Conservation (phyloP, 2,329 filamentous ascomycete species). For the Apiospora marii region DNA sequence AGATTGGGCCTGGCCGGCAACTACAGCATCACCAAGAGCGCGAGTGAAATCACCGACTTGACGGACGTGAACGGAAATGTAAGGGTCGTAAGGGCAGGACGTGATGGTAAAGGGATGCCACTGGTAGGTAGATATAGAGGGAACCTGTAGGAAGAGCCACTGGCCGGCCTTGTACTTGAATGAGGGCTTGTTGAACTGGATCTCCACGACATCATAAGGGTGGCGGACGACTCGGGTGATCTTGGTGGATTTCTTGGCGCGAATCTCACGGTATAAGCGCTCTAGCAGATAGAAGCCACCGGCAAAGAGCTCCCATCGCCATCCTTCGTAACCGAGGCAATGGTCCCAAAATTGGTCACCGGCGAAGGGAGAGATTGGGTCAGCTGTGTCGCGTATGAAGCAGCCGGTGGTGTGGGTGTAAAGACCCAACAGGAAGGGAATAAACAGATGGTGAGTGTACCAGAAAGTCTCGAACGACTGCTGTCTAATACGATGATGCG, state of each 20-base stretch:
- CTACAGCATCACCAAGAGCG: constrained; percentile 91
- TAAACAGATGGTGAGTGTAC: constrained; percentile 99
- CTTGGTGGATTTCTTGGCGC: constrained; percentile 81
- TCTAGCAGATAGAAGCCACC: constrained; percentile 88
- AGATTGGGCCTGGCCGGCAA: constrained; percentile 84
- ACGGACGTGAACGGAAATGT: constrained; percentile 92
- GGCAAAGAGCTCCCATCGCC: constrained; percentile 93
- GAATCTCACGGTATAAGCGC: constrained; percentile 89
- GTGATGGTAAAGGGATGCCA: constrained; percentile 99
- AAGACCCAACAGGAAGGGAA: constrained; percentile 90
- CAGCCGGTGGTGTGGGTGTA: constrained; percentile 97
- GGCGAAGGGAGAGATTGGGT: constrained; percentile 83
- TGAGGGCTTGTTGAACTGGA: constrained; percentile 94
- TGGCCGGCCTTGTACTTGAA: constrained; percentile 99
- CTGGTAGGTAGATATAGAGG: constrained; percentile 85
- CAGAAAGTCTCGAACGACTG: constrained; percentile 99
- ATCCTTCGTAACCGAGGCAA: constrained; percentile 94
- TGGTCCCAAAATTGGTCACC: constrained; percentile 85
- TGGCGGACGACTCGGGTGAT: constrained; percentile 95
- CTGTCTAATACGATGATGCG: constrained; percentile 91
- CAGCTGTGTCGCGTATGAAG: constrained; percentile 85
- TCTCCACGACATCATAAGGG: constrained; percentile 96
- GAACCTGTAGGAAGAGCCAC: constrained; percentile 96
- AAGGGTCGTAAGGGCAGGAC: constrained; percentile 94
- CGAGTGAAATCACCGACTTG: constrained; percentile 97